Evolutionary conservation across 345 rosid species (phyloP).

Genomic region (Kernera saxatilis): DNA sequence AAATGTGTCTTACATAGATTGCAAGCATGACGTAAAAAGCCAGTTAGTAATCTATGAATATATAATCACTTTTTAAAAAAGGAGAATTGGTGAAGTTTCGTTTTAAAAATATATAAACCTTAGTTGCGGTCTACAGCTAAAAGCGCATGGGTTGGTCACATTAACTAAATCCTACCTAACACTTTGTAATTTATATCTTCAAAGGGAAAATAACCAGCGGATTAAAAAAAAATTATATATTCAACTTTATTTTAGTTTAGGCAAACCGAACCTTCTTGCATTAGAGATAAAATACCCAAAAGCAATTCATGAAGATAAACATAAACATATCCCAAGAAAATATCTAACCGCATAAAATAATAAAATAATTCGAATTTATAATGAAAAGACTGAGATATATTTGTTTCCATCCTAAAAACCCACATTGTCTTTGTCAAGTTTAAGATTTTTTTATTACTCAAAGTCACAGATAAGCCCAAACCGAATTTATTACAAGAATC

Average conservation of each 20-base stretch:
- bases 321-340: not conserved
- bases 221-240: not conserved
- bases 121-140: conserved; percentile 17
- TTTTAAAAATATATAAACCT: not conserved
- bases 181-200: not conserved
- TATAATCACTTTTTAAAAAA: too few relatives aligned
- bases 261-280: conserved; percentile 1
- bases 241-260: not conserved
- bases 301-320: not conserved
- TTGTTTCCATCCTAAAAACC: conserved; percentile 10
- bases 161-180: conserved; percentile 27
- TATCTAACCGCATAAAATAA: not conserved
- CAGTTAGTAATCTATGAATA: too few relatives aligned
- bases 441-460: not conserved
- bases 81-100: not conserved
- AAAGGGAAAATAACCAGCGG: not conserved
- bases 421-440: not conserved
- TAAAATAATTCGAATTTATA: not conserved
- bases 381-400: not conserved
- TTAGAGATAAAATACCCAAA: not conserved
- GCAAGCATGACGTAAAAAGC: not conserved
- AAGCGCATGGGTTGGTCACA: conserved; percentile 9
- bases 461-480: conserved; percentile 17
- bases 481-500: conserved; percentile 20
- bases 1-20: not conserved